Evolutionary conservation across 2,329 filamentous ascomycete species (phyloP).

Genomic region (Berkeleyomyces rouxiae): DNA sequence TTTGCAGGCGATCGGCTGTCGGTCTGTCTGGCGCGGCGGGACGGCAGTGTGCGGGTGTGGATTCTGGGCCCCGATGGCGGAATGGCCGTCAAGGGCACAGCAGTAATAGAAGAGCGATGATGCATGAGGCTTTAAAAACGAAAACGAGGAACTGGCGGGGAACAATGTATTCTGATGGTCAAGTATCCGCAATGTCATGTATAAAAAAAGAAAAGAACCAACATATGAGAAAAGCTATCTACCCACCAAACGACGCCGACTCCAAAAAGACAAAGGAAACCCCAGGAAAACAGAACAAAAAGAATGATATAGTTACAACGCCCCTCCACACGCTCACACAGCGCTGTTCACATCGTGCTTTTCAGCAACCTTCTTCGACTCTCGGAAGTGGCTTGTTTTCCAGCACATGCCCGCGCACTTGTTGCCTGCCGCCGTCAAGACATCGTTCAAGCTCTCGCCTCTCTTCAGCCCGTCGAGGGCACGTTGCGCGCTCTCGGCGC

Average conservation of each 20-base stretch:
- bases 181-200: no score
- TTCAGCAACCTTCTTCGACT: background rate
- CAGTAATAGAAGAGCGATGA: slow-evolving; percentile 8
- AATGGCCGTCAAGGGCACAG: slow-evolving; percentile 44
- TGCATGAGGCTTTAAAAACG: background rate
- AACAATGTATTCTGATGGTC: no score
- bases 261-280: background rate
- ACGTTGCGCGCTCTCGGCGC: slow-evolving; percentile 28
- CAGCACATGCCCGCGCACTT: slow-evolving; percentile 4
- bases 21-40: slow-evolving; percentile 40
- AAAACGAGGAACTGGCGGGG: no score
- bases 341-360: background rate
- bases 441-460: slow-evolving; percentile 24
- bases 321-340: background rate
- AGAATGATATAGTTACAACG: no score
- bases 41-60: slow-evolving; percentile 37
- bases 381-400: slow-evolving; percentile 11
- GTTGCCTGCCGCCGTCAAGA: slow-evolving; percentile 11
- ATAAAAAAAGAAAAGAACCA: background rate
- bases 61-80: slow-evolving; percentile 44
- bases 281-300: background rate
- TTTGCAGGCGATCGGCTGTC: slow-evolving; percentile 56
- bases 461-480: slow-evolving; percentile 28
- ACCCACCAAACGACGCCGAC: background rate
- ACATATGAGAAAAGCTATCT: background rate